phyloP scores from a whole-genome alignment of 2,329 filamentous ascomycete genomes.

The Plenodomus lindquistii region DNA sequence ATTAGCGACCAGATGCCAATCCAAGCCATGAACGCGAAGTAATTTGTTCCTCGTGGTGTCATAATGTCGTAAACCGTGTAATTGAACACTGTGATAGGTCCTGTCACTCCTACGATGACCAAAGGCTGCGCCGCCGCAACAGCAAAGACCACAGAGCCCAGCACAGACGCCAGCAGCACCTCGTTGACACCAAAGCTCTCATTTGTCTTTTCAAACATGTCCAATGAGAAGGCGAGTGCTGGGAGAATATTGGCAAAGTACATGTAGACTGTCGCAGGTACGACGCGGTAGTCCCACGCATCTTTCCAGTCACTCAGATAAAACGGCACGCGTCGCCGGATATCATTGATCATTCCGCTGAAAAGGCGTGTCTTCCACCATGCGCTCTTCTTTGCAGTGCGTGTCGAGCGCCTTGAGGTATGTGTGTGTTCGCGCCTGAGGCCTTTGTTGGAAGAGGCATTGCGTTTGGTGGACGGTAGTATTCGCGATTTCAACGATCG shows the following conservation, averaged over 20 bases:
- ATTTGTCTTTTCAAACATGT: conserved; percentile 89
- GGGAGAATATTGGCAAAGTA: conserved; percentile 93
- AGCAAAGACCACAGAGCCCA: conserved; percentile 81
- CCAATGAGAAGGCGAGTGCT: conserved; percentile 83
- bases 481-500: conserved; percentile 25
- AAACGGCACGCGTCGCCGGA: conserved; percentile 73
- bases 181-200: conserved; percentile 90
- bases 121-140: conserved; percentile 80
- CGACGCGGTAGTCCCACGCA: conserved; percentile 87
- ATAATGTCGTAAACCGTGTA: conserved; percentile 94
- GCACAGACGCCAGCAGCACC: conserved; percentile 81
- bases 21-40: conserved; percentile 90
- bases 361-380: conserved; percentile 81
- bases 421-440: conserved; percentile 22
- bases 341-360: conserved; percentile 77
- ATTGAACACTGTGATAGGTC: conserved; percentile 93
- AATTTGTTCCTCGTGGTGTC: conserved; percentile 73
- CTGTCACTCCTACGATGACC: conserved; percentile 88
- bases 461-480: conserved; percentile 2
- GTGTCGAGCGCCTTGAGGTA: conserved; percentile 13
- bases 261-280: conserved; percentile 88
- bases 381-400: conserved; percentile 18
- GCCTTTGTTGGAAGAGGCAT: conserved; percentile 1
- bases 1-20: conserved; percentile 85
- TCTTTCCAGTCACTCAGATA: conserved; percentile 84